These are phyloP conservation scores for Eutrema japonicum DNA, from an alignment of 345 rosid species.

Conservation along the genomic window DNA sequence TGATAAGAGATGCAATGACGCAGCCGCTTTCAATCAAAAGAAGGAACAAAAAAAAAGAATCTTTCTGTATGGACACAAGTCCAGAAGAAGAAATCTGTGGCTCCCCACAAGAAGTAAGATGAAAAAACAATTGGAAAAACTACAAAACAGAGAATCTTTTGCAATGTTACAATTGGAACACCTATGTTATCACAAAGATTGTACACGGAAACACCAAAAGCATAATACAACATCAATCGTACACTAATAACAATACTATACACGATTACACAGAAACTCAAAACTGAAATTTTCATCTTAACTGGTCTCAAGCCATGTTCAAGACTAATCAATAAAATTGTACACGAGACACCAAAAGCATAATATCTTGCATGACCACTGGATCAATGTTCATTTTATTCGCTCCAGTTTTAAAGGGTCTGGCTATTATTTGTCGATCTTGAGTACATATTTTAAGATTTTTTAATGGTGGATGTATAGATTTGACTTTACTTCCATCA, in stretches of 20 bases:
- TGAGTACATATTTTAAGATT: too few relatives aligned
- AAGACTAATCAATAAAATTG: not conserved
- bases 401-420: too few relatives aligned
- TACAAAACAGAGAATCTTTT: slow-evolving; percentile 1
- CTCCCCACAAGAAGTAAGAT: slow-evolving; percentile 19
- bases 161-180: not conserved
- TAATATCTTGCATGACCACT: too few relatives aligned
- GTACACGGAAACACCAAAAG: not conserved
- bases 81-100: not conserved
- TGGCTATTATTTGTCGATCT: too few relatives aligned
- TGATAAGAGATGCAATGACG: slow-evolving; percentile 8
- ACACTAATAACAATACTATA: not conserved
- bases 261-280: not conserved
- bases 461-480: too few relatives aligned
- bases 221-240: not conserved
- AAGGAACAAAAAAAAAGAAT: not conserved
- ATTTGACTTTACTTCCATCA: too few relatives aligned
- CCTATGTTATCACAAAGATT: not conserved
- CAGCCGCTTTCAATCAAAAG: not conserved
- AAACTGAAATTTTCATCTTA: not conserved
- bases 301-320: not conserved
- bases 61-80: not conserved
- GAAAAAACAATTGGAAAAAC: not conserved
- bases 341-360: not conserved
- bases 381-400: too few relatives aligned